Conservation (phyloP, 2,329 filamentous ascomycete species). For the Aspergillus nomiae region DNA sequence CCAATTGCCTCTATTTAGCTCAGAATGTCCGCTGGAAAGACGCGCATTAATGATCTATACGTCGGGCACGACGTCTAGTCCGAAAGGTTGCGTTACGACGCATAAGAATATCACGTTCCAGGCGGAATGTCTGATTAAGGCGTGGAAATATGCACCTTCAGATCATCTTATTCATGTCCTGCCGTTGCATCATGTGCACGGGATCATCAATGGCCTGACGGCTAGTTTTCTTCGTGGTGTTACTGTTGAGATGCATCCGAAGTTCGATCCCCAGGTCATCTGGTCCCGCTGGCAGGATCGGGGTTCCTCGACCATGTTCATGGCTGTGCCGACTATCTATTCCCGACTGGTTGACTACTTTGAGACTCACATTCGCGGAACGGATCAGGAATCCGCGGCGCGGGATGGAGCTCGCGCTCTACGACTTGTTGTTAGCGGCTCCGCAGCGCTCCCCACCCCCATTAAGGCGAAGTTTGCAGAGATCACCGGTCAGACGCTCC, state of each 20-base stretch:
- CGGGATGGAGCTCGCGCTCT: constrained; percentile 36
- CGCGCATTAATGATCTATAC: constrained; percentile 48
- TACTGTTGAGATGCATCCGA: constrained; percentile 51
- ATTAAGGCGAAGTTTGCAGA: constrained; percentile 44
- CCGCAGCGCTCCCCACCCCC: constrained; percentile 45
- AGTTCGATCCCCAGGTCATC: constrained; percentile 47
- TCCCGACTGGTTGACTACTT: constrained; percentile 51
- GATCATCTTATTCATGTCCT: constrained; percentile 54
- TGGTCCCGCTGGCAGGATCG: constrained; percentile 50
- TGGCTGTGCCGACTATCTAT: constrained; percentile 56
- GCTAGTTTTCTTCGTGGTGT: constrained; percentile 50
- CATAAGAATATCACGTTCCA: constrained; percentile 44
- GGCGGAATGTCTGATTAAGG: constrained; percentile 31
- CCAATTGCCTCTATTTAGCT: constrained; percentile 36
- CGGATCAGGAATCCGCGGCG: constrained; percentile 34
- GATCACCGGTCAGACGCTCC: constrained; percentile 45
- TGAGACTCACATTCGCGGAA: constrained; percentile 40
- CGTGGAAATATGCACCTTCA: constrained; percentile 32
- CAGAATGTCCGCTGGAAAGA: constrained; percentile 29
- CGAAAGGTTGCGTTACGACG: constrained; percentile 48
- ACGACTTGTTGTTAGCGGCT: constrained; percentile 45
- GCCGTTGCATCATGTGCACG: constrained; percentile 55
- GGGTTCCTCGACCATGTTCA: constrained; percentile 50
- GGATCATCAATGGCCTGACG: constrained; percentile 53
- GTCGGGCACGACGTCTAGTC: constrained; percentile 44